Conservation (phyloP, 768 basidiomycete species). For the Sarcodon sp. region DNA sequence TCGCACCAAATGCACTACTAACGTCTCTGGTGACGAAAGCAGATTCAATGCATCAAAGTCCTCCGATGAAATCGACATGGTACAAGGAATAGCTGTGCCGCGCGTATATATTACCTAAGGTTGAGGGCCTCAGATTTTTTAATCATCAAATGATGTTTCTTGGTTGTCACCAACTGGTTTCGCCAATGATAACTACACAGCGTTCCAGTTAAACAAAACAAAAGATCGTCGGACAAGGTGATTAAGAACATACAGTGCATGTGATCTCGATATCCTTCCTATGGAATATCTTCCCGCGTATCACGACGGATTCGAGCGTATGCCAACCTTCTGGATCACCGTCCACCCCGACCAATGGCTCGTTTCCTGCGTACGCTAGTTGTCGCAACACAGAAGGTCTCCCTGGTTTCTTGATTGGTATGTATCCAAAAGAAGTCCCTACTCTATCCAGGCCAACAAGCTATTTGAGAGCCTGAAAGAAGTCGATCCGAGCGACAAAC, state of each 20-base stretch:
- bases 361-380: slow-evolving; percentile 10
- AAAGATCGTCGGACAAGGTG: slow-evolving; percentile 1
- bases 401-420: slow-evolving; percentile 9
- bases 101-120: slow-evolving; percentile 8
- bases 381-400: slow-evolving; percentile 11
- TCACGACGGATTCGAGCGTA: slow-evolving; percentile 3
- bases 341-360: slow-evolving; percentile 10
- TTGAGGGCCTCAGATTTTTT: slow-evolving; percentile 2
- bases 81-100: slow-evolving; percentile 9
- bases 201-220: slow-evolving; percentile 5
- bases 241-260: slow-evolving; percentile 4
- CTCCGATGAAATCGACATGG: slow-evolving; percentile 2
- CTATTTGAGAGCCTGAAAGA: background rate
- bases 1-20: slow-evolving; percentile 7
- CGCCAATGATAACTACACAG: slow-evolving; percentile 3
- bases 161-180: background rate
- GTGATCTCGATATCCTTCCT: slow-evolving; percentile 3
- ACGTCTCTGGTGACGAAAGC: slow-evolving; percentile 6
- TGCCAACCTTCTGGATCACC: slow-evolving; percentile 15
- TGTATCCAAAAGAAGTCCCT: slow-evolving; percentile 7
- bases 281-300: slow-evolving; percentile 11
- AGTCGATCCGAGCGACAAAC: background rate
- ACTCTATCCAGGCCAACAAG: slow-evolving; percentile 3
- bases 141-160: background rate
- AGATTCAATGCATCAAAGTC: slow-evolving; percentile 10